Conservation (phyloP, 2,329 filamentous ascomycete species). For the Calonectria leucothoes region DNA sequence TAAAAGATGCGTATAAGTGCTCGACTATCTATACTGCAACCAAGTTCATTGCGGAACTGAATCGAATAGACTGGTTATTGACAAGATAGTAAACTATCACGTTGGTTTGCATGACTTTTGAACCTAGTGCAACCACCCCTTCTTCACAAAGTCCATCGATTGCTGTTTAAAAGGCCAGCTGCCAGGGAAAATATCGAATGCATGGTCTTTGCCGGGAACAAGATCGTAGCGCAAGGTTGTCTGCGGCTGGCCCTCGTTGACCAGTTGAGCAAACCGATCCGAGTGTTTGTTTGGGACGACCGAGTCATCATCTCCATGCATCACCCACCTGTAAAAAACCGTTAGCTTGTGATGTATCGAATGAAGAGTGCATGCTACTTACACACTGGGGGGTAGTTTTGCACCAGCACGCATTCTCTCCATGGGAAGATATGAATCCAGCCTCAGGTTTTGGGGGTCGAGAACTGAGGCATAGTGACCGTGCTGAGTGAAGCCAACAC, state of each 20-base stretch:
- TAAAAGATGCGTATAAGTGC: neutral
- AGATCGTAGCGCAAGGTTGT: constrained; percentile 29
- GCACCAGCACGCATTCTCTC: constrained; percentile 27
- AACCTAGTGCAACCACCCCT: constrained; percentile 30
- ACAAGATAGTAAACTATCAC: neutral
- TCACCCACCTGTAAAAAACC: constrained; percentile 25
- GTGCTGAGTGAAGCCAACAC: constrained; percentile 23
- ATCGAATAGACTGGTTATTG: neutral
- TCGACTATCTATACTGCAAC: neutral
- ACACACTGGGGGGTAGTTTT: constrained; percentile 30
- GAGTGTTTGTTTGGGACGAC: constrained; percentile 19
- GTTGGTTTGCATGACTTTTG: neutral
- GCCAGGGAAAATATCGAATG: constrained; percentile 32
- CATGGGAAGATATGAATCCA: constrained; percentile 22
- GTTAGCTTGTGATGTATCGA: neutral
- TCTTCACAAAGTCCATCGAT: constrained; percentile 29
- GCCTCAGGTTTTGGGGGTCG: constrained; percentile 23
- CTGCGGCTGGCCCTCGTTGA: constrained; percentile 15
- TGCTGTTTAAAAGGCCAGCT: constrained; percentile 28
- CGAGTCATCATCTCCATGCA: constrained; percentile 35
- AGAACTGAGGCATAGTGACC: constrained; percentile 28
- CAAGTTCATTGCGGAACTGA: neutral
- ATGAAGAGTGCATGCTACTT: fast-evolving
- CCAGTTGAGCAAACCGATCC: constrained; percentile 17
- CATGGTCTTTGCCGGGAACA: constrained; percentile 33